Base-by-base conservation (phyloP, 208 protist genomes). In the Trypanosoma brucei region DNA sequence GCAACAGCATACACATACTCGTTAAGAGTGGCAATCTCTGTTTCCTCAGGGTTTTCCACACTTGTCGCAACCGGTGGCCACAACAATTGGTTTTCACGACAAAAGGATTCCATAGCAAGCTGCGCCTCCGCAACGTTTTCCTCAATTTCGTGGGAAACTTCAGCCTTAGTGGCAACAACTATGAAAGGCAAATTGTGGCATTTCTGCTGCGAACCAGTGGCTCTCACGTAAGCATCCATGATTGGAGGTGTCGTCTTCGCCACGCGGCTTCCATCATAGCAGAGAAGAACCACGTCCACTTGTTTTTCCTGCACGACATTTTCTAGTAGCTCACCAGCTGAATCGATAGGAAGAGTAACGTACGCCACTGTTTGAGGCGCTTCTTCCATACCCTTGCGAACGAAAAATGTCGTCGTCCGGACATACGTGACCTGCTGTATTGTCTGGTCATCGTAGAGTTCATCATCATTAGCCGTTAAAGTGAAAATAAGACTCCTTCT, bases 1-100 rank as follows among this genome's bases (percentile, higher is more conserved):
- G 76, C 79, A 0, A 90, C 76, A 14, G 80, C 75, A 65, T 87
- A 84, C 59, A 94, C 77, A 65, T 92, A 94, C 62, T 92, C 83
- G 59, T 80, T 91, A 35, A 94, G 66, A 9, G 77, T 65, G 8
- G 59, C 68, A 6, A 84, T 61, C 52, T 91, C 84, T 44, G 66
- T 78, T 48, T 80, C 73, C n/a, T 89, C 78, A 6, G 77, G 72
- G 30, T 61, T 65, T 39, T 75, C 64, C 33, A 77, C 78, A 61
- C 84, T 91, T 48, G 83, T 90, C 14, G 83, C 51, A 22, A 94
- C 81, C 8, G 88, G 88, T 2, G 88, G 88, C 88, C 88, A 94
- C 33, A 94, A 60, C 2, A 94, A 62, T 50, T 75, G 79, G 44
- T 91, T 65, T 11, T 72, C 59, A 30, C 66, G 55, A 44, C 83